Conservation (phyloP, 1,139 yeast species). For the Candida sp. region DNA sequence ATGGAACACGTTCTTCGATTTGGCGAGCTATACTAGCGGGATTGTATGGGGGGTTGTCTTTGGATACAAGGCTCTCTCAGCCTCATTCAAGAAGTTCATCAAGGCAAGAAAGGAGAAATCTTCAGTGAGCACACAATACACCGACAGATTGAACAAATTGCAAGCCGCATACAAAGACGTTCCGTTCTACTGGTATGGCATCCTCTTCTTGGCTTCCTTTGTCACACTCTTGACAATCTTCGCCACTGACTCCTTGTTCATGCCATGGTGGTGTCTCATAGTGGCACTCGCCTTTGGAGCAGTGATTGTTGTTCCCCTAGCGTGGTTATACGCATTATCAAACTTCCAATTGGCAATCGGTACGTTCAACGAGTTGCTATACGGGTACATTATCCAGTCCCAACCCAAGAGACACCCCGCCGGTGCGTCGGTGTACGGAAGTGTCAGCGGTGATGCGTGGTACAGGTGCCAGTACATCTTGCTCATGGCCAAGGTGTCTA, state of each 20-base stretch:
- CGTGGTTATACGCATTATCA: constrained; percentile 55
- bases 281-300: constrained; percentile 48
- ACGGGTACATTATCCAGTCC: constrained; percentile 49
- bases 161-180: constrained; percentile 43
- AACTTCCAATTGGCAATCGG: constrained; percentile 58
- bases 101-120: constrained; percentile 10
- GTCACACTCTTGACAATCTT: constrained; percentile 36
- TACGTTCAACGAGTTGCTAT: constrained; percentile 53
- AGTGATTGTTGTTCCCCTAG: constrained; percentile 51
- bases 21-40: constrained; percentile 54
- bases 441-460: constrained; percentile 59
- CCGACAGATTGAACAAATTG: constrained; percentile 46
- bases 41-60: constrained; percentile 49
- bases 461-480: constrained; percentile 54
- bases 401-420: constrained; percentile 44
- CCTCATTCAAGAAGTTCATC: constrained; percentile 18
- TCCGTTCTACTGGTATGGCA: constrained; percentile 46
- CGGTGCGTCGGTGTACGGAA: constrained; percentile 51
- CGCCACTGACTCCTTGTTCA: constrained; percentile 41
- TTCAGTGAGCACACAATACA: constrained; percentile 18
- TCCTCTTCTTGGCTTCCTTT: constrained; percentile 38
- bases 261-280: constrained; percentile 54
- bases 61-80: constrained; percentile 29
- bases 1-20: constrained; percentile 57
- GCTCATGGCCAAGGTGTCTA: constrained; percentile 52